Base-by-base conservation (phyloP, 2,329 filamentous ascomycete genomes). In the Mariannaea elegans region DNA sequence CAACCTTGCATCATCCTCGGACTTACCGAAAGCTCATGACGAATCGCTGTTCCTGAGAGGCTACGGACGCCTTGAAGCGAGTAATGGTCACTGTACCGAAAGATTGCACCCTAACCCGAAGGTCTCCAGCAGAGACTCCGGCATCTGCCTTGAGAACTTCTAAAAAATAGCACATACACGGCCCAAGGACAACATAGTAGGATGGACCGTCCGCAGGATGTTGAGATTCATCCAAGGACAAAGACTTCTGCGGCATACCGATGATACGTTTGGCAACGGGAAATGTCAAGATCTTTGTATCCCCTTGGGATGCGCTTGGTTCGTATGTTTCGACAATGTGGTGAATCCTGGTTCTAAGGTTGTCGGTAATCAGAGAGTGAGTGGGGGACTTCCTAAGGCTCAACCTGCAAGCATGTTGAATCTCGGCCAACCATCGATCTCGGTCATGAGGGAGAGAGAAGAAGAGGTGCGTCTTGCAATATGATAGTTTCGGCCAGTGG, bases 31-130 rank as follows among this genome's bases (percentile, higher is more conserved):
- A 87, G 24, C 78, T 76, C 65, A 87, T 78, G 32, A 81, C 78
- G 65, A 87, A 87, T 14, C 84, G 77, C 70, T 87, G 84, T 64
- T 87, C 83, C 58, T 84, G 80, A 3, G 78, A 76, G 2, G 75
- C 73, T 65, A 82, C 81, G 29, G 83, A 82, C 2, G 83, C 82
- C 52, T 78, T 78, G 62, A 87, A 81, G 14, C 77, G 77, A 56
- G 83, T 81, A 54, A 87, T 73, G 0, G 80, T 84, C 7, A 85
- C 80, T 23, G 85, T 74, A 1, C 84, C 84, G 59, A 82, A 85
- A 2, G 78, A 78, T 47, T 79, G 77, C n/a, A 81, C 77, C 59
- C 77, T 82, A 29, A 82, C 75, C 6, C 80, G 78, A n/a, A 83
- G 74, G n/a, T 84, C 80, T 4, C 79, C 76, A 3, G 79, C 75